Base-by-base conservation (phyloP, 805 yeast genomes). In the Schizosaccharomyces japonicus region DNA sequence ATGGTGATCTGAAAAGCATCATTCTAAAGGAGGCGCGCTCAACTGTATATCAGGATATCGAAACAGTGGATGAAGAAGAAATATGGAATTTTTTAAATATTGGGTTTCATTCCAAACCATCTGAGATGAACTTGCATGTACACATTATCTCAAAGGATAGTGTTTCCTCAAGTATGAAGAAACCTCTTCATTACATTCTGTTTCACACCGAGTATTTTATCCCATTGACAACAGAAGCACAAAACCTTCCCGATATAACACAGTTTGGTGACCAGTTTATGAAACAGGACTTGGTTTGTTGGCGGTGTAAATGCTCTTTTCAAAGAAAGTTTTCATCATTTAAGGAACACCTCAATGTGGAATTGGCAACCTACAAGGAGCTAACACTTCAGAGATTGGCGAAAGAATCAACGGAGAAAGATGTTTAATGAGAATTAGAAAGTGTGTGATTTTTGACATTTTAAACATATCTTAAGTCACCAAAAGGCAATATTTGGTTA, bases 401-500 rank as follows among this genome's bases (percentile, higher is more conserved):
- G n/a, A n/a, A n/a, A n/a, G n/a, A n/a, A n/a, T n/a, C n/a, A n/a
- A n/a, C n/a, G n/a, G n/a, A n/a, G n/a, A n/a, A n/a, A n/a, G n/a
- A n/a, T n/a, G n/a, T n/a, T n/a, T n/a, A n/a, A n/a, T n/a, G n/a
- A n/a, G n/a, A n/a, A n/a, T n/a, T n/a, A n/a, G n/a, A n/a, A n/a
- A n/a, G n/a, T n/a, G n/a, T n/a, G n/a, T n/a, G n/a, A n/a, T n/a
- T n/a, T n/a, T n/a, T n/a, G n/a, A n/a, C n/a, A n/a, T n/a, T n/a
- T 23, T 17, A 36, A 5, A 80, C 90, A 59, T 80, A 85, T 31
- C 73, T 71, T 3, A 83, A 56, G 45, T 71, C 72, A 0, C 94
- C 94, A 61, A 83, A 83, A 0, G 78, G 65, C 30, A 83, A 60
- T 1, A 83, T 92, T 10, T 72, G 72, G 48, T 78, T 87, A 15